Base-by-base conservation (phyloP, 768 basidiomycete species). In the Amanita rubescens region DNA sequence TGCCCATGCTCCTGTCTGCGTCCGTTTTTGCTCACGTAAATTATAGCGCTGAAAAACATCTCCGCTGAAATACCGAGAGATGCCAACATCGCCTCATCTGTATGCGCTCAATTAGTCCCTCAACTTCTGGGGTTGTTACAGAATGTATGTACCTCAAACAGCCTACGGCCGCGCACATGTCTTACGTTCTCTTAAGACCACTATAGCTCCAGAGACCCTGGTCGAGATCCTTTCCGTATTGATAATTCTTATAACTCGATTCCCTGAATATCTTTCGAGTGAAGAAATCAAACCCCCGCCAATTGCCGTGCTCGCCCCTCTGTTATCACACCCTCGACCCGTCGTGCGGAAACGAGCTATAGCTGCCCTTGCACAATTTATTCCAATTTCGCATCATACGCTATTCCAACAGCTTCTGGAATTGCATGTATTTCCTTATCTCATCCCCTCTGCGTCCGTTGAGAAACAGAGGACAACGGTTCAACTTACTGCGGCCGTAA, bases 281-380 rank as follows among this genome's bases (percentile, higher is more conserved):
- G 69, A 79, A 22, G 68, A 70, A 35, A 68, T 85, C 49, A 64
- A 71, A 44, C 78, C 83, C 14, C 77, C 77, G 43, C 85, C 91
- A 30, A 69, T 93, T 4, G 65, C 70, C 5, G 82, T 85, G 17
- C 78, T 88, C 51, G 85, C 80, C 0, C 90, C 81, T 34, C 77
- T 89, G 27, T 78, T 91, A 43, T 76, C 74, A n/a, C 89, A 87
- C 69, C 63, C 77, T 7, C 84, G 93, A 3, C 80, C 88, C 9
- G 91, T 92, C 0, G 90, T 98, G 50, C 83, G 94, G 48, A 98
- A 98, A 73, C 87, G 94, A 49, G 89, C 92, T 2, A 94, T 97
- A 55, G 74, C 84, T 34, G 90, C 93, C 0, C 67, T 93, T 38
- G 87, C 91, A 0, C 89, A 92, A 59, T 88, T 93, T 64, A 77